A percentile compares a stretch with the other conserved stretches of the same genome.
phyloP scores from a whole-genome alignment of 176 grass and related monocot species.

The Zoysia pacifica region DNA sequence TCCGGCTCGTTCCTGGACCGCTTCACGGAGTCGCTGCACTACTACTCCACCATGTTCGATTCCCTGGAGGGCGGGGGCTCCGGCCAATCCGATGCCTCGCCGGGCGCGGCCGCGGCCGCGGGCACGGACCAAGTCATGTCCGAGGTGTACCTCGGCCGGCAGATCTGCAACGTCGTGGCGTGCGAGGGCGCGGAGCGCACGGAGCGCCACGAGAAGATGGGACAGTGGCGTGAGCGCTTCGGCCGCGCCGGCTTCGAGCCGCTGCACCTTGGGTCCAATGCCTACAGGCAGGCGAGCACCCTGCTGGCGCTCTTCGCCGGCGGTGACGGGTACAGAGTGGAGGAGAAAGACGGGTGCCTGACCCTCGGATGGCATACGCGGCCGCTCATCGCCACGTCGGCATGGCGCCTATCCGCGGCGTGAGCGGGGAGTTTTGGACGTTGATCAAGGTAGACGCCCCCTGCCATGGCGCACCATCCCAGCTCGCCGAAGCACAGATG shows the following conservation, averaged over 20 bases:
- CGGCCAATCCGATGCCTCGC: conserved; percentile 42
- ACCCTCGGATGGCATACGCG: conserved; percentile 89
- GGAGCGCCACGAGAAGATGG: conserved; percentile 88
- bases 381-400: conserved; percentile 91
- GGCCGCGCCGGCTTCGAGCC: conserved; percentile 71
- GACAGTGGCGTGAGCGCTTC: conserved; percentile 70
- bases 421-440: conserved; percentile 38
- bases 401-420: conserved; percentile 61
- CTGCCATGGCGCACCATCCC: neutral
- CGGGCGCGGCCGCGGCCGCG: neutral
- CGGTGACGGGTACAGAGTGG: conserved; percentile 87
- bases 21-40: conserved; percentile 91
- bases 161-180: conserved; percentile 95
- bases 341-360: conserved; percentile 91
- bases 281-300: conserved; percentile 95
- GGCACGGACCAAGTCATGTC: conserved; percentile 78
- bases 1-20: conserved; percentile 68
- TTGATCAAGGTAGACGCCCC: conserved; percentile 23
- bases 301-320: conserved; percentile 85
- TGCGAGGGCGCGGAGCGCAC: conserved; percentile 82
- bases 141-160: conserved; percentile 84
- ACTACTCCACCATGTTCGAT: conserved; percentile 99
- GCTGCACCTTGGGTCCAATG: conserved; percentile 89
- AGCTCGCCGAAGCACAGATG: conserved; percentile 29
- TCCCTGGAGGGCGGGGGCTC: conserved; percentile 67